A percentile compares a stretch with the other conserved stretches of the same genome.
These are phyloP conservation scores for Seminavis robusta DNA, from an alignment of 108 stramenopile genomes.

Conservation along the genomic window DNA sequence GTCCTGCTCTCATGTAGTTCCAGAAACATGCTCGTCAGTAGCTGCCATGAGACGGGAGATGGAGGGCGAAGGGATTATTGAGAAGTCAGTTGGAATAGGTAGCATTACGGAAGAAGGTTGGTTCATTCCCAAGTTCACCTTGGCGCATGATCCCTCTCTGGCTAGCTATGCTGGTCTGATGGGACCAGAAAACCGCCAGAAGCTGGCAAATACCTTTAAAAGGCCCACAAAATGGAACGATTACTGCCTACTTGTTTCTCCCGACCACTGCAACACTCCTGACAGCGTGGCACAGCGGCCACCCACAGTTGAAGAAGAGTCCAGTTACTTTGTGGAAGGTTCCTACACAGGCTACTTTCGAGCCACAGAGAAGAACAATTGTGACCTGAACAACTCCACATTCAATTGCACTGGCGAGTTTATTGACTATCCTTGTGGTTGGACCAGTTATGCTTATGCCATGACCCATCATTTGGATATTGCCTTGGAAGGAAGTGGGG, in stretches of 20 bases:
- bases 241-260: slow-evolving; percentile 28
- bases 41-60: not conserved
- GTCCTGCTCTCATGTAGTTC: slow-evolving; percentile 28
- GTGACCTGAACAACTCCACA: not conserved
- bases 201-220: slow-evolving; percentile 31
- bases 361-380: slow-evolving; percentile 25
- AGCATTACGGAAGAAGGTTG: slow-evolving; percentile 16
- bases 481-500: slow-evolving; percentile 6
- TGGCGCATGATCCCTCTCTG: slow-evolving; percentile 13
- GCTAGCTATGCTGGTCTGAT: slow-evolving; percentile 19
- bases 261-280: slow-evolving; percentile 15
- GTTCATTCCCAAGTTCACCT: slow-evolving; percentile 19
- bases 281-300: slow-evolving; percentile 15
- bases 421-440: too few relatives aligned
- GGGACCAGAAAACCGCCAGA: too few relatives aligned
- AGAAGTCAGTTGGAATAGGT: slow-evolving; percentile 18
- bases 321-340: slow-evolving; percentile 1
- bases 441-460: too few relatives aligned
- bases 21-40: slow-evolving; percentile 24
- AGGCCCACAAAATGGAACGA: slow-evolving; percentile 39
- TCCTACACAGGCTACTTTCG: slow-evolving; percentile 39
- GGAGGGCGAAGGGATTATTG: slow-evolving; percentile 10
- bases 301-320: slow-evolving; percentile 26
- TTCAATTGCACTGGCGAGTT: not conserved
- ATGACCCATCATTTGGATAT: slow-evolving; percentile 14